A percentile compares a stretch with the other conserved stretches of the same genome.
phyloP scores from a whole-genome alignment of 257 asterid genomes.

The Euphrasia confusa region DNA sequence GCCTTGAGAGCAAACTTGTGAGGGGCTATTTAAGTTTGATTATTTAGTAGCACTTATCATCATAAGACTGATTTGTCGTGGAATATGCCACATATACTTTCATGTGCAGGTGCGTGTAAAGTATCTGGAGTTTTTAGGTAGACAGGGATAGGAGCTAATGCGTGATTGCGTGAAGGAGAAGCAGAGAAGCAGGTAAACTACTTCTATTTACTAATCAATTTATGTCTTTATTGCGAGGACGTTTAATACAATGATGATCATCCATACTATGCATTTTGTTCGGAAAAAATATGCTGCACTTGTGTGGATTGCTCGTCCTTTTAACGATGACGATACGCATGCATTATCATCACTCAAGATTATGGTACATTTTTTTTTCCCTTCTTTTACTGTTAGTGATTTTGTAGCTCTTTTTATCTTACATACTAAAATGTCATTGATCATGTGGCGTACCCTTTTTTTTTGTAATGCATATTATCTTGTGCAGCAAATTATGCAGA shows the following conservation, averaged over 20 bases:
- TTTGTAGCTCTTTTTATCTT: not conserved
- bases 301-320: constrained; percentile 85
- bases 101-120: constrained; percentile 63
- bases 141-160: constrained; percentile 82
- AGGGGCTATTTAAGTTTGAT: constrained; percentile 26
- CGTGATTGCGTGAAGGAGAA: constrained; percentile 99
- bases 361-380: constrained; percentile 36
- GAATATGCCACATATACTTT: constrained; percentile 16
- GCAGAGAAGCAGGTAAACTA: constrained; percentile 82
- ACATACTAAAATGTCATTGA: not conserved
- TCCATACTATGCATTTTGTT: constrained; percentile 21
- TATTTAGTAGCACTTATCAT: constrained; percentile 16
- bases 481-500: constrained; percentile 73
- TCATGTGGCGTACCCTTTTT: not conserved
- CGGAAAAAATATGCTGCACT: constrained; percentile 94
- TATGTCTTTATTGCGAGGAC: constrained; percentile 4
- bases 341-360: constrained; percentile 51
- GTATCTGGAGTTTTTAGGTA: constrained; percentile 68
- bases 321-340: constrained; percentile 45
- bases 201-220: constrained; percentile 11
- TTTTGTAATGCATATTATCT: constrained; percentile 19
- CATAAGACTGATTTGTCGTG: constrained; percentile 23
- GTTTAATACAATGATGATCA: constrained; percentile 14
- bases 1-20: constrained; percentile 59
- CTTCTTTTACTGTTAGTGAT: not conserved